phyloP scores from a whole-genome alignment of 305 asterid genomes.

The Solanum hybrid region DNA sequence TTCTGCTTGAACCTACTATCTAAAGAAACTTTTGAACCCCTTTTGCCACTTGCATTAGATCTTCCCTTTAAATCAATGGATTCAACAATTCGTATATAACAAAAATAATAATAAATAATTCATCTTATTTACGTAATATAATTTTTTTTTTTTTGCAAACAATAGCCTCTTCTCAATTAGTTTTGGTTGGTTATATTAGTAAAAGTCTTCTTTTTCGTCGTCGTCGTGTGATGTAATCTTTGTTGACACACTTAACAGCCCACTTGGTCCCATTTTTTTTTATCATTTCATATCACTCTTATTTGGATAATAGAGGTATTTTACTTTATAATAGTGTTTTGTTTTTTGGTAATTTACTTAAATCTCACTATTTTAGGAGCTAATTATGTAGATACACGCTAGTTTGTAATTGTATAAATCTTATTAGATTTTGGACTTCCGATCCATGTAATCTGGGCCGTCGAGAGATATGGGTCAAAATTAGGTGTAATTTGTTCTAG shows the following conservation, averaged over 20 bases:
- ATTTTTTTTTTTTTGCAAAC: neutral
- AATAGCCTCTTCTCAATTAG: constrained; percentile 4
- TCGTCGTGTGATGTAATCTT: neutral
- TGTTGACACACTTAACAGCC: neutral
- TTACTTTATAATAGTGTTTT: neutral
- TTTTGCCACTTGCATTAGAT: neutral
- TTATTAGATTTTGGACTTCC: too few relatives aligned
- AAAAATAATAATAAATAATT: too few relatives aligned
- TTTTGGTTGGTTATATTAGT: neutral
- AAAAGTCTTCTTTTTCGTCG: neutral
- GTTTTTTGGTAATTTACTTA: too few relatives aligned
- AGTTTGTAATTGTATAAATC: too few relatives aligned
- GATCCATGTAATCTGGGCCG: too few relatives aligned
- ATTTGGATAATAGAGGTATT: neutral
- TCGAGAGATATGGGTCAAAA: neutral
- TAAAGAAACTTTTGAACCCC: neutral
- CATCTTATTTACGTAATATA: too few relatives aligned
- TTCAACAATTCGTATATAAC: neutral
- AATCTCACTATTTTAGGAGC: neutral
- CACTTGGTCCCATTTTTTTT: neutral
- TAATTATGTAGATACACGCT: too few relatives aligned
- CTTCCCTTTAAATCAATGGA: too few relatives aligned
- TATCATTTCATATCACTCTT: neutral
- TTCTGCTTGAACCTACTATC: neutral
- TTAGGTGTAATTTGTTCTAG: too few relatives aligned